Conservation (phyloP, 2,329 filamentous ascomycete genomes). For the Pyrenochaeta sp. region DNA sequence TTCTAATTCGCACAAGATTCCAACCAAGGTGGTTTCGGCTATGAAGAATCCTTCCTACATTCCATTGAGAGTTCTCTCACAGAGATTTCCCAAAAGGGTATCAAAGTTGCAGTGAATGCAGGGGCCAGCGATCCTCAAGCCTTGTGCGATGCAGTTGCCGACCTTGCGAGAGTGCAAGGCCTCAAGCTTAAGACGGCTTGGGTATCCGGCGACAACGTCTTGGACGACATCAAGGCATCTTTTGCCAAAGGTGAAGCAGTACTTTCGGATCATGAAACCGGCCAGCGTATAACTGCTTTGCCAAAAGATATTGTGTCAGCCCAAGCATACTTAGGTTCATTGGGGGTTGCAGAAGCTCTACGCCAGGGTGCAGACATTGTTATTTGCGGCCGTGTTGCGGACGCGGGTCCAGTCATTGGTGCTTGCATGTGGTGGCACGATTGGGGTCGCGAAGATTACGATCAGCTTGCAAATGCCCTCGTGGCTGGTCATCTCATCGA, state of each 20-base stretch:
- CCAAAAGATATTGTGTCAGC: slow-evolving; percentile 30
- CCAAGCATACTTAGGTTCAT: slow-evolving; percentile 49
- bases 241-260: no score
- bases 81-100: slow-evolving; percentile 28
- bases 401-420: slow-evolving; percentile 51
- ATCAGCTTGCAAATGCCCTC: slow-evolving; percentile 58
- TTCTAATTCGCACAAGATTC: no score
- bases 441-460: slow-evolving; percentile 53
- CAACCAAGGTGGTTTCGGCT: no score
- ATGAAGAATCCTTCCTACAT: no score
- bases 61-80: no score
- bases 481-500: slow-evolving; percentile 64
- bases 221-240: no score
- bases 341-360: slow-evolving; percentile 51
- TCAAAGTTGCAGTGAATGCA: slow-evolving; percentile 35
- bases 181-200: slow-evolving; percentile 38
- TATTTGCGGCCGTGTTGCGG: slow-evolving; percentile 51
- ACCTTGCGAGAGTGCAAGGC: slow-evolving; percentile 19
- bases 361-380: slow-evolving; percentile 50
- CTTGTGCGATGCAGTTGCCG: slow-evolving; percentile 16
- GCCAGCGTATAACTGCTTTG: no score
- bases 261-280: no score
- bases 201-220: no score
- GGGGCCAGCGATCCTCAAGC: slow-evolving; percentile 29
- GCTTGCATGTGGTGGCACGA: slow-evolving; percentile 53